Evolutionary conservation across 1,284 basidiomycete genomes (phyloP).

Genomic region (Gymnopus androsaceus): DNA sequence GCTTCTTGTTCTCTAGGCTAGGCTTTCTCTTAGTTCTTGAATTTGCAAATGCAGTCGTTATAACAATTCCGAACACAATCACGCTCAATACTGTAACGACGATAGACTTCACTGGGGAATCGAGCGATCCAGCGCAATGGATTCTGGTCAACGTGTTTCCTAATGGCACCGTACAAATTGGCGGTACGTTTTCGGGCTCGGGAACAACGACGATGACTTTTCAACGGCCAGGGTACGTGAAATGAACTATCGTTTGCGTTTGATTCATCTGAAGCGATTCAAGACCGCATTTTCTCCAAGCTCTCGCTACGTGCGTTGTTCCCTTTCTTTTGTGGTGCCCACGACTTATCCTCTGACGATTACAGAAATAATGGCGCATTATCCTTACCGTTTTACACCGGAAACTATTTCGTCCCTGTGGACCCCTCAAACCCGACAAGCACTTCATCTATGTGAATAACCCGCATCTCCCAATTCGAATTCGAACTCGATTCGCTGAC

Average conservation of each 20-base stretch:
- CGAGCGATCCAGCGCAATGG: not conserved
- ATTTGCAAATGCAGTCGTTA: not conserved
- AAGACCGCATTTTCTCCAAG: slow-evolving; percentile 1
- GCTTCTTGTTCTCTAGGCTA: not conserved
- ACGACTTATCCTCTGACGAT: not conserved
- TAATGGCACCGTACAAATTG: slow-evolving; percentile 1
- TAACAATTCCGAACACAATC: not conserved
- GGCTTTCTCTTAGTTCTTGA: not conserved
- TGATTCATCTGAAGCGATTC: not conserved
- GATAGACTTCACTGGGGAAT: not conserved
- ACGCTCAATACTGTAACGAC: not conserved
- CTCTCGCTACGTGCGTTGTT: not conserved
- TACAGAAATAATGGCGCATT: not conserved
- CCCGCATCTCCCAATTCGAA: not conserved
- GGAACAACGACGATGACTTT: not conserved
- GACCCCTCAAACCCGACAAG: not conserved
- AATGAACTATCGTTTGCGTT: not conserved
- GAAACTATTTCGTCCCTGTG: not conserved
- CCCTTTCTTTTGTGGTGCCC: not conserved
- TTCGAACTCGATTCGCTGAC: not conserved
- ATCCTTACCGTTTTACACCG: not conserved
- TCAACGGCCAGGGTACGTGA: not conserved
- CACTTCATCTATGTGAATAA: not conserved
- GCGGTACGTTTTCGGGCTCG: not conserved
- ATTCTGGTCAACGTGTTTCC: not conserved